Evolutionary conservation across 2,329 filamentous ascomycete genomes (phyloP).

Genomic region (Colletotrichum trifolii): DNA sequence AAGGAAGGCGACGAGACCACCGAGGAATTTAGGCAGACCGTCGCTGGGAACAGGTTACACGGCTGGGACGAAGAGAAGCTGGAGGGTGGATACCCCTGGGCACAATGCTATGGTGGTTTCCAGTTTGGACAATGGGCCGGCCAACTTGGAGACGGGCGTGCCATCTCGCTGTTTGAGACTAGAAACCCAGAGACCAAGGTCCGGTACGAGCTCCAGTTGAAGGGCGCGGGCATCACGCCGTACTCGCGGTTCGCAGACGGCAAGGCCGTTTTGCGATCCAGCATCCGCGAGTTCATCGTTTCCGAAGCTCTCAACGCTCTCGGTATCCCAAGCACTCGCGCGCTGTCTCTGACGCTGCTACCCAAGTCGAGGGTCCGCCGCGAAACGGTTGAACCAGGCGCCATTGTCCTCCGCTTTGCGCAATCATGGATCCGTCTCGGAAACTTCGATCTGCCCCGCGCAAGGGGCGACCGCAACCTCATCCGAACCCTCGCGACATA

Average conservation of each 20-base stretch:
- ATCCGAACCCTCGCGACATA: slow-evolving; percentile 83
- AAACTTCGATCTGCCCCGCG: slow-evolving; percentile 93
- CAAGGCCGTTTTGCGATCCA: slow-evolving; percentile 90
- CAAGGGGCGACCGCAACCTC: slow-evolving; percentile 80
- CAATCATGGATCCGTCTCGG: slow-evolving; percentile 92
- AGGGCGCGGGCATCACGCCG: slow-evolving; percentile 91
- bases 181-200: slow-evolving; percentile 77
- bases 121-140: slow-evolving; percentile 91
- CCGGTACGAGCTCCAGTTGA: slow-evolving; percentile 91
- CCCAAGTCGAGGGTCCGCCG: slow-evolving; percentile 79
- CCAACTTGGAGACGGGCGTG: slow-evolving; percentile 92
- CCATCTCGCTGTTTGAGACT: slow-evolving; percentile 92
- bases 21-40: slow-evolving; percentile 79
- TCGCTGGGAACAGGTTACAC: slow-evolving; percentile 84
- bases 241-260: slow-evolving; percentile 98
- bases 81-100: slow-evolving; percentile 91
- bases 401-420: slow-evolving; percentile 92
- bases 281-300: slow-evolving; percentile 93
- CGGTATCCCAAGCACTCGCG: slow-evolving; percentile 86
- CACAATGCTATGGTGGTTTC: slow-evolving; percentile 94
- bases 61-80: slow-evolving; percentile 77
- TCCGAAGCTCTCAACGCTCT: slow-evolving; percentile 90
- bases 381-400: slow-evolving; percentile 87
- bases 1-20: slow-evolving; percentile 73
- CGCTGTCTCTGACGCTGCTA: slow-evolving; percentile 82